A percentile compares a stretch with the other conserved stretches of the same genome.
phyloP scores from a whole-genome alignment of 306 rosid species.

The Rosa rugosa region DNA sequence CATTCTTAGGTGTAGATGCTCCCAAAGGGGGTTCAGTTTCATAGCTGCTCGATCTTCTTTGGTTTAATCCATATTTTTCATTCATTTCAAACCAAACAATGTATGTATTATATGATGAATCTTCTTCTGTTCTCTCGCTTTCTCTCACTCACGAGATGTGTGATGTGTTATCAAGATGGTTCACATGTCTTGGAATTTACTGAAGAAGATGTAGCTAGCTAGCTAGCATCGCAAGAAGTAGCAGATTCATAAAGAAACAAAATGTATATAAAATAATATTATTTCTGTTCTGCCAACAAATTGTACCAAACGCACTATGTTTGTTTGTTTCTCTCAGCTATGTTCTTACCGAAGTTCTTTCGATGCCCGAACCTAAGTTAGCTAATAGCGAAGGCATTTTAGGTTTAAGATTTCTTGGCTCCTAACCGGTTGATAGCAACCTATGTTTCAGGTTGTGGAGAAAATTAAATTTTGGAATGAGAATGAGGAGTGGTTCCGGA shows the following conservation, averaged over 20 bases:
- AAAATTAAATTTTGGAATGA: no score
- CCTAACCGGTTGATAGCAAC: no score
- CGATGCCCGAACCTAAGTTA: no score
- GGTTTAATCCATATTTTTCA: background rate
- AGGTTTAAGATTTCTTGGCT: no score
- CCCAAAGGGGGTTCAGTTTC: slow-evolving; percentile 51
- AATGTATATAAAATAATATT: background rate
- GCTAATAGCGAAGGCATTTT: no score
- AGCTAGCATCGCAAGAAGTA: background rate
- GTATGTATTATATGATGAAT: slow-evolving; percentile 1
- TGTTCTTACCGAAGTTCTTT: no score
- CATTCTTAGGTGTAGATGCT: slow-evolving; percentile 78
- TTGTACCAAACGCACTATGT: background rate
- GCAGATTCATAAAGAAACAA: background rate
- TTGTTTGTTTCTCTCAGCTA: no score
- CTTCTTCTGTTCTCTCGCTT: background rate
- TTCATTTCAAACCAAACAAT: background rate
- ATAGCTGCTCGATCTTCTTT: slow-evolving; percentile 35
- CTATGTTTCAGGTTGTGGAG: no score
- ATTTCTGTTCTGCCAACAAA: background rate
- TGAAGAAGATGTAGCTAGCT: background rate
- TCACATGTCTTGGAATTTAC: background rate
- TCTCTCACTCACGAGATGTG: slow-evolving; percentile 1
- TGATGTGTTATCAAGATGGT: slow-evolving; percentile 5
- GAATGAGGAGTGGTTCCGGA: no score